Conservation (phyloP, 2,329 filamentous ascomycete genomes). For the Leptographium wingfieldii region DNA sequence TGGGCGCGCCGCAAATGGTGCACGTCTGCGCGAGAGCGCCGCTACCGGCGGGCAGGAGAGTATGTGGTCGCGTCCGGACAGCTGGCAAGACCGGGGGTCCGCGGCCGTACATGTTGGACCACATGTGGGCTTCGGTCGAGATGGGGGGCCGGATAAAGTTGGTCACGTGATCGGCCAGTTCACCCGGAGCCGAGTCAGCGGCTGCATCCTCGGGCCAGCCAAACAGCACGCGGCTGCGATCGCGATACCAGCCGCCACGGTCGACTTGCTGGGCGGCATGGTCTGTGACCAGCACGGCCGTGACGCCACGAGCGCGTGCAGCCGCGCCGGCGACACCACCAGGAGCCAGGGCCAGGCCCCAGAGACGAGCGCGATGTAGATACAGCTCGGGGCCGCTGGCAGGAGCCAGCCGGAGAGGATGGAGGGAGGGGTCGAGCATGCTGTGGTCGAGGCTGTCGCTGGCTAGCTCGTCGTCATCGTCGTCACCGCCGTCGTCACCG, state of each 20-base stretch:
- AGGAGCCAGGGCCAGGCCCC: constrained; percentile 39
- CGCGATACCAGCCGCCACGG: constrained; percentile 24
- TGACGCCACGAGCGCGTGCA: constrained; percentile 8
- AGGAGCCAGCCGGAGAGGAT: constrained; percentile 17
- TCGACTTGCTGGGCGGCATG: constrained; percentile 37
- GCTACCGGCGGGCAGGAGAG: neutral
- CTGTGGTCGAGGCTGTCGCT: neutral
- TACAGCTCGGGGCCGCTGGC: constrained; percentile 29
- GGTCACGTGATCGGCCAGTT: neutral
- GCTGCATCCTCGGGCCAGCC: constrained; percentile 10
- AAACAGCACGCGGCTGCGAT: constrained; percentile 26
- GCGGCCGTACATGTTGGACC: constrained; percentile 48
- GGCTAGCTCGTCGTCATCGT: constrained; percentile 7
- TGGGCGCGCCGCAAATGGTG: constrained; percentile 29
- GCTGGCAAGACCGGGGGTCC: constrained; percentile 21
- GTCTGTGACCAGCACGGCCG: constrained; percentile 35
- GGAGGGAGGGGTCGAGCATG: constrained; percentile 10
- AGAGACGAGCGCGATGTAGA: constrained; percentile 37
- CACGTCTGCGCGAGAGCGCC: constrained; percentile 24
- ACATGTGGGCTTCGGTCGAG: constrained; percentile 35
- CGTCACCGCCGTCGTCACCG: constrained; percentile 10
- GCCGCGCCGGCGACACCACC: constrained; percentile 21
- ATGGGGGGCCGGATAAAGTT: neutral
- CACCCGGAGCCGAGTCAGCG: no score
- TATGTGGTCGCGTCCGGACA: neutral